Percentiles rank a stretch among this genome's conserved stretches.
Evolutionary conservation across 768 basidiomycete species (phyloP).

Genomic region (Bullera alba): DNA sequence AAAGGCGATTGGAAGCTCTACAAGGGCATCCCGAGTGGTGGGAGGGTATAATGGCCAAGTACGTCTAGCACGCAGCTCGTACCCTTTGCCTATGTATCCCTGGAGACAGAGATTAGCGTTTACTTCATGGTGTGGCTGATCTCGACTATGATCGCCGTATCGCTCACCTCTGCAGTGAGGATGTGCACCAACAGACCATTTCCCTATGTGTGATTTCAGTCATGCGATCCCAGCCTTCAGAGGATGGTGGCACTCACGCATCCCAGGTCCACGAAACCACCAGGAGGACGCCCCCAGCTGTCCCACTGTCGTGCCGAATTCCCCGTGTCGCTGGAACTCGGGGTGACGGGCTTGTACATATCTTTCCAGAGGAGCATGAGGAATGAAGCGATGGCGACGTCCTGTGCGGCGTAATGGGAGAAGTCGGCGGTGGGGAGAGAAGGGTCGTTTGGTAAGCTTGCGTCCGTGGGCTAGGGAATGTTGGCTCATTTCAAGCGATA

Average conservation of each 20-base stretch:
- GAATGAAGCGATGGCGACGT: constrained; percentile 90
- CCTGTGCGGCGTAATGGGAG: constrained; percentile 51
- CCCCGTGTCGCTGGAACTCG: constrained; percentile 8
- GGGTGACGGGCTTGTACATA: constrained; percentile 51
- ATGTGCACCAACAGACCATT: constrained; percentile 91
- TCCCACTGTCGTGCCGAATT: constrained; percentile 54
- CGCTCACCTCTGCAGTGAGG: constrained; percentile 57
- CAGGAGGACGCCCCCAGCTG: constrained; percentile 68
- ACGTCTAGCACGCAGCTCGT: constrained; percentile 75
- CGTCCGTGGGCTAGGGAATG: neutral
- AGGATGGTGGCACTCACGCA: constrained; percentile 46
- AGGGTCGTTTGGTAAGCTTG: constrained; percentile 17
- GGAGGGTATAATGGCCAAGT: constrained; percentile 77
- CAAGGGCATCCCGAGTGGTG: constrained; percentile 57
- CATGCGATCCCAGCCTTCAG: neutral
- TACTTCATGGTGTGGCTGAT: too few relatives aligned
- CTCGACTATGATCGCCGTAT: too few relatives aligned
- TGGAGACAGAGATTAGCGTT: constrained; percentile 9
- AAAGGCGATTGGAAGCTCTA: constrained; percentile 68
- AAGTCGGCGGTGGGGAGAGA: constrained; percentile 14
- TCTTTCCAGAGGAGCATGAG: constrained; percentile 85
- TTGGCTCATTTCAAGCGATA: neutral
- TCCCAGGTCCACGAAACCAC: constrained; percentile 86
- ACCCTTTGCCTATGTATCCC: constrained; percentile 74
- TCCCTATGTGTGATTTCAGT: constrained; percentile 58